These are phyloP conservation scores for Cicer chorassanicum DNA, from an alignment of 306 rosid genomes.

Conservation along the genomic window DNA sequence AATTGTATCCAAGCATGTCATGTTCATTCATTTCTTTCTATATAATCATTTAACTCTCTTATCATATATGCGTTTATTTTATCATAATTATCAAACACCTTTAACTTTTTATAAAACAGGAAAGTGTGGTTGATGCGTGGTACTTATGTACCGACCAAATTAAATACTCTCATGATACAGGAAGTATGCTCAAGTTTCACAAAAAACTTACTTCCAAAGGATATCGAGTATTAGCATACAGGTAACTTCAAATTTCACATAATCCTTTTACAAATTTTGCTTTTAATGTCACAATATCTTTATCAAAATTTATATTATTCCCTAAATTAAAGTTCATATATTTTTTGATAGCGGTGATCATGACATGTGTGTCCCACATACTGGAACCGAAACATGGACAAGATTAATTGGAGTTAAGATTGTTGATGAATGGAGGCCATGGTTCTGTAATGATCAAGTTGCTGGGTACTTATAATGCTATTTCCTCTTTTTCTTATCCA, in stretches of 20 bases:
- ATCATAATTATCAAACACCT: too few species aligned
- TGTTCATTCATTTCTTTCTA: too few species aligned
- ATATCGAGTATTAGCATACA: slow-evolving; percentile 76
- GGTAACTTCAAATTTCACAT: slow-evolving; percentile 49
- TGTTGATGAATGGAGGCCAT: slow-evolving; percentile 78
- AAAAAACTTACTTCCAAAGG: slow-evolving; percentile 76
- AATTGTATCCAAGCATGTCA: too few species aligned
- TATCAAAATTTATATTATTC: too few species aligned
- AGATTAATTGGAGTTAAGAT: slow-evolving; percentile 48
- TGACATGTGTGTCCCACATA: slow-evolving; percentile 36
- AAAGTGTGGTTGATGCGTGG: slow-evolving; percentile 55
- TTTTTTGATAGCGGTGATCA: slow-evolving; percentile 32
- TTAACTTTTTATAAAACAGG: slow-evolving; percentile 32
- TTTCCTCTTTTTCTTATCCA: not conserved
- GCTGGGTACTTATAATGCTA: slow-evolving; percentile 59
- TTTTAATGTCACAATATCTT: too few species aligned
- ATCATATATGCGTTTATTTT: too few species aligned
- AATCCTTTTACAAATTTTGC: slow-evolving; percentile 22
- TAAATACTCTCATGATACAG: slow-evolving; percentile 48
- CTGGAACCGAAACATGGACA: slow-evolving; percentile 33
- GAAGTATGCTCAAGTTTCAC: slow-evolving; percentile 84
- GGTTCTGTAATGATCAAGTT: slow-evolving; percentile 60
- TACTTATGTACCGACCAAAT: slow-evolving; percentile 56
- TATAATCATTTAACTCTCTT: too few species aligned
- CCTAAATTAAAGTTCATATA: not conserved